Evolutionary conservation across 1,284 basidiomycete species (phyloP).

Genomic region (Coriolopsis trogii): DNA sequence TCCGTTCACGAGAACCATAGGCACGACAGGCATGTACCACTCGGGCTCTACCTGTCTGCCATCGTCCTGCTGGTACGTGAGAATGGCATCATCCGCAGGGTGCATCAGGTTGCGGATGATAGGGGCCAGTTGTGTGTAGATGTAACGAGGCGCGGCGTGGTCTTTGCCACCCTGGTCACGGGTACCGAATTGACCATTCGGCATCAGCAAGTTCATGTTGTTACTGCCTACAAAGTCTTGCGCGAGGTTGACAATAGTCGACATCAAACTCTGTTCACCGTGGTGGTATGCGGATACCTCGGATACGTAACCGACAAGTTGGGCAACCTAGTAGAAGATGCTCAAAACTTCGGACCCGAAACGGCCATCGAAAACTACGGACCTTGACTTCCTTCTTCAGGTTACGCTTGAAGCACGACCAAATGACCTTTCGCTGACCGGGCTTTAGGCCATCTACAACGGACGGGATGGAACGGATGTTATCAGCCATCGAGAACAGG

Average conservation of each 20-base stretch:
- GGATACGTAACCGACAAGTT: constrained; percentile 93
- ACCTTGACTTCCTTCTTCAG: constrained; percentile 93
- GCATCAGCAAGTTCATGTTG: constrained; percentile 90
- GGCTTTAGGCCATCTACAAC: constrained; percentile 96
- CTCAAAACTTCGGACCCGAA: background rate
- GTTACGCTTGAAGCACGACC: constrained; percentile 95
- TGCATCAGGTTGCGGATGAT: constrained; percentile 86
- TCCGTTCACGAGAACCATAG: constrained; percentile 92
- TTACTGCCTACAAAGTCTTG: constrained; percentile 97
- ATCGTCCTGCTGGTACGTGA: constrained; percentile 89
- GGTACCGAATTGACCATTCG: constrained; percentile 97
- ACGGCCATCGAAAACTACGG: background rate
- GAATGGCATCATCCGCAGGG: constrained; percentile 82
- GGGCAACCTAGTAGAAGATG: constrained; percentile 70
- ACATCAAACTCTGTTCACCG: constrained; percentile 85
- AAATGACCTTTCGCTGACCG: constrained; percentile 98
- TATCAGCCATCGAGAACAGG: constrained; percentile 99
- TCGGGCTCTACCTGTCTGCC: constrained; percentile 91
- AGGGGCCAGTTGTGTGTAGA: constrained; percentile 84
- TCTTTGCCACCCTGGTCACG: constrained; percentile 92
- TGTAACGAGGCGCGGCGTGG: constrained; percentile 96
- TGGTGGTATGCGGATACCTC: constrained; percentile 98
- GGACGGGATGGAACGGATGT: constrained; percentile 94
- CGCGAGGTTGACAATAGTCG: constrained; percentile 93
- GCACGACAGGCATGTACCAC: constrained; percentile 92